Percentiles rank a stretch among this genome's conserved stretches.
phyloP scores from a whole-genome alignment of 1,284 basidiomycete genomes.

The Rhizopogon parksii region DNA sequence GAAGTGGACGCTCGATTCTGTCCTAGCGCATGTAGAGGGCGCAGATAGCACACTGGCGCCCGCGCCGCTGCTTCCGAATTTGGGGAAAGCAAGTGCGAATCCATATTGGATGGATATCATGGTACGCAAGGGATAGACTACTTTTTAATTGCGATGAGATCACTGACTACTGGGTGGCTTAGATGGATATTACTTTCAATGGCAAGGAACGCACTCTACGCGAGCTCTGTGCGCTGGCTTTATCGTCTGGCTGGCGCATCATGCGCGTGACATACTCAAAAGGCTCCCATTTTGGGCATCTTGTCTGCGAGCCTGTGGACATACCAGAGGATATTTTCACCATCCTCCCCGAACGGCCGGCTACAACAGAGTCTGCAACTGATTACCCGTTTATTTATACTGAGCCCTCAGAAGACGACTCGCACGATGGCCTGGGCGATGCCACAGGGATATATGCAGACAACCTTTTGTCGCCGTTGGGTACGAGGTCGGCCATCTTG shows the following conservation, averaged over 20 bases:
- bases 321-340: conserved; percentile 34
- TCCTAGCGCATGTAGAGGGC: conserved; percentile 34
- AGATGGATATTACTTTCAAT: conserved; percentile 72
- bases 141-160: neutral
- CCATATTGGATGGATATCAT: conserved; percentile 70
- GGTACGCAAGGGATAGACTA: conserved; percentile 31
- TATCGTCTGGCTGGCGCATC: conserved; percentile 63
- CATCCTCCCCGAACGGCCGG: conserved; percentile 17
- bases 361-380: conserved; percentile 17
- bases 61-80: conserved; percentile 56
- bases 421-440: conserved; percentile 10
- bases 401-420: conserved; percentile 16
- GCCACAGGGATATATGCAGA: conserved; percentile 18
- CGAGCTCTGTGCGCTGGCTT: conserved; percentile 50
- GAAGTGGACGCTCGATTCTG: conserved; percentile 20
- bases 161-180: neutral
- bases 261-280: conserved; percentile 49
- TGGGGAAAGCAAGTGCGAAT: conserved; percentile 64
- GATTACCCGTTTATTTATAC: conserved; percentile 9
- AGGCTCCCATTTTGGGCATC: conserved; percentile 59
- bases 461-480: conserved; percentile 19
- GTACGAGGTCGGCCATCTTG: conserved; percentile 17
- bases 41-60: conserved; percentile 40
- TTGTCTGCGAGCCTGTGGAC: conserved; percentile 53
- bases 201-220: conserved; percentile 64